Evolutionary conservation across 2,329 filamentous ascomycete species (phyloP).

Genomic region (Phaeosphaeria sp.): DNA sequence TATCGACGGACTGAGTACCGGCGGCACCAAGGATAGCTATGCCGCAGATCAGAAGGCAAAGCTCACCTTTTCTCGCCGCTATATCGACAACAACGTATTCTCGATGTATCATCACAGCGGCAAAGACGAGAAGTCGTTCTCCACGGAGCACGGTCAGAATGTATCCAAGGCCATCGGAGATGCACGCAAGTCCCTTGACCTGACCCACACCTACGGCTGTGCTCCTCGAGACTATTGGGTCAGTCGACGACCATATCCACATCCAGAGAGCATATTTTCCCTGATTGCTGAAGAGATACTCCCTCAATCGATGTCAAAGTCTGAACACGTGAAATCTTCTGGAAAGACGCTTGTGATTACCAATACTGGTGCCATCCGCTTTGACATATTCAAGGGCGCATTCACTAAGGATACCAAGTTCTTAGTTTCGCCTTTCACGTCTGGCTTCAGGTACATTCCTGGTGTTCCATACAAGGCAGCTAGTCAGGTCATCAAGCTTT

Average conservation of each 20-base stretch:
- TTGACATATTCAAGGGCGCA: constrained; percentile 90
- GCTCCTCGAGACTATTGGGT: constrained; percentile 84
- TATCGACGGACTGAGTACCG: constrained; percentile 68
- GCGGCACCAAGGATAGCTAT: constrained; percentile 37
- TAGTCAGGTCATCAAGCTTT: constrained; percentile 66
- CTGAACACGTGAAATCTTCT: constrained; percentile 51
- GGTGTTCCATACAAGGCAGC: constrained; percentile 83
- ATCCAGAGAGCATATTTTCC: constrained; percentile 76
- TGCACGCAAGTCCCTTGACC: constrained; percentile 72
- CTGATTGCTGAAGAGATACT: constrained; percentile 81
- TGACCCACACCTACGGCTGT: constrained; percentile 82
- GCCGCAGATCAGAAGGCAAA: constrained; percentile 24
- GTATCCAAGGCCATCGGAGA: constrained; percentile 73
- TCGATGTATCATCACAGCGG: constrained; percentile 83
- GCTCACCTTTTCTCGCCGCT: constrained; percentile 74
- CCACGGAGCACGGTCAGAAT: constrained; percentile 74
- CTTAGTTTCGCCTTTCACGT: constrained; percentile 87
- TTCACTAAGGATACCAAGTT: constrained; percentile 90
- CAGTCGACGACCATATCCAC: constrained; percentile 75
- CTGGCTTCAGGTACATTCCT: constrained; percentile 75
- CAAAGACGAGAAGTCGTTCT: constrained; percentile 74
- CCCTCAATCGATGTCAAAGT: constrained; percentile 66
- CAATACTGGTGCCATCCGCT: constrained; percentile 91
- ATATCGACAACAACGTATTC: constrained; percentile 92
- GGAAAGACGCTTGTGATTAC: constrained; percentile 74